Percentiles rank a stretch among this genome's conserved stretches.
These are phyloP conservation scores for Vickermania spadyakhi DNA, from an alignment of 208 protist species.

Conservation along the genomic window DNA sequence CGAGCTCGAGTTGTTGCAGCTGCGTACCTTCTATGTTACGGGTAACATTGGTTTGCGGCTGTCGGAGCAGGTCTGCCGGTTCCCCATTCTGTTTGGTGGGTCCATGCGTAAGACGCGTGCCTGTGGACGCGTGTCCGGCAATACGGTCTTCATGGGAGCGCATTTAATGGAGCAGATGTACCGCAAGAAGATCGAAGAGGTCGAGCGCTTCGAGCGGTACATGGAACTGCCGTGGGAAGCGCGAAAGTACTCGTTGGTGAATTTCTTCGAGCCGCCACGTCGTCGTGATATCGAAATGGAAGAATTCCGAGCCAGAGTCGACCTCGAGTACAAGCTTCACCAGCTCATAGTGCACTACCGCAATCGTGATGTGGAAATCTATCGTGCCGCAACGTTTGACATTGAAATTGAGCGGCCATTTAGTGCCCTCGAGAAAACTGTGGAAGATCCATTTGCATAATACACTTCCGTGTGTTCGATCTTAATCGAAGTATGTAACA, in stretches of 20 bases:
- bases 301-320: constrained; percentile 4
- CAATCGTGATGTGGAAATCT: constrained; percentile 18
- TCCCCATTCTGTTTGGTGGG: background rate
- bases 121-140: background rate
- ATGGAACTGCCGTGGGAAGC: constrained; percentile 1
- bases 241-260: background rate
- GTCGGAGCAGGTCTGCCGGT: background rate
- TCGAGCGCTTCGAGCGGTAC: background rate
- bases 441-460: background rate
- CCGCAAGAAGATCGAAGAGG: background rate
- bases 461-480: no score
- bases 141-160: constrained; percentile 1
- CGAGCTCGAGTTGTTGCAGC: background rate
- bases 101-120: background rate
- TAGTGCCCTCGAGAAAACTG: background rate
- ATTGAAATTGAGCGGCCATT: background rate
- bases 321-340: constrained; percentile 10
- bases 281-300: constrained; percentile 5
- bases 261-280: constrained; percentile 6
- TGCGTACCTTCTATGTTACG: background rate
- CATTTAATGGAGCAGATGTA: background rate
- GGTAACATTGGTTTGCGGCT: background rate
- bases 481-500: background rate
- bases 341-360: constrained; percentile 22
- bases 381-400: constrained; percentile 19